Evolutionary conservation across 164 flowering plant species (phyloP).

Genomic region (Vitis cinerea): DNA sequence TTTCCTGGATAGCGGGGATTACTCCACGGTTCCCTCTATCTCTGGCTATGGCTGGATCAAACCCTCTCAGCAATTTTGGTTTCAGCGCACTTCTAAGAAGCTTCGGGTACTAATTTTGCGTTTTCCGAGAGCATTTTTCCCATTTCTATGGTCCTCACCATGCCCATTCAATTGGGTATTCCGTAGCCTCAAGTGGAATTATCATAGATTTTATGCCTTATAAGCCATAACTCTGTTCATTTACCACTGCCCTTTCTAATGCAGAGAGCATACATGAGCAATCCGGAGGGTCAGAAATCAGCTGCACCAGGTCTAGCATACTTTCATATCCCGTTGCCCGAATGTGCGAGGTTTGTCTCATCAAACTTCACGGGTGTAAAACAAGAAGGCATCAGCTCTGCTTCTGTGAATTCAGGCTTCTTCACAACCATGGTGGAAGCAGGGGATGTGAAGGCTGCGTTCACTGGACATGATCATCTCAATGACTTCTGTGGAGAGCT

Average conservation of each 20-base stretch:
- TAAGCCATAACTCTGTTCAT: not conserved
- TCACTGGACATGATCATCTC: constrained; percentile 86
- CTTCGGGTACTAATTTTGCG: constrained; percentile 48
- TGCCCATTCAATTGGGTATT: too few relatives aligned
- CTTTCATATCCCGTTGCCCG: constrained; percentile 96
- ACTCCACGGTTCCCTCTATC: constrained; percentile 74
- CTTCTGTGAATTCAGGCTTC: constrained; percentile 90
- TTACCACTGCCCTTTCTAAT: constrained; percentile 3
- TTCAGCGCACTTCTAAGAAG: constrained; percentile 58
- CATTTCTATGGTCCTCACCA: not conserved
- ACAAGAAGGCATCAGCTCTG: constrained; percentile 82
- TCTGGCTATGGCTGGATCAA: constrained; percentile 94
- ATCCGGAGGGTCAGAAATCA: constrained; percentile 49
- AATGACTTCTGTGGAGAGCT: constrained; percentile 94
- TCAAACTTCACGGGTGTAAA: constrained; percentile 78
- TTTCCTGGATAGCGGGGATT: constrained; percentile 94
- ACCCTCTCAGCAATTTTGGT: constrained; percentile 90
- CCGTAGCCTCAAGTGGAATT: too few relatives aligned
- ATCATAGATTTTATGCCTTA: too few relatives aligned
- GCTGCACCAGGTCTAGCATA: constrained; percentile 84
- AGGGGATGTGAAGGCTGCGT: constrained; percentile 88
- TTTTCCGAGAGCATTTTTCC: too few relatives aligned
- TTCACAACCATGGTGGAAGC: constrained; percentile 75
- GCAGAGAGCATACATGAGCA: constrained; percentile 60
- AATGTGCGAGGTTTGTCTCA: constrained; percentile 60